Base-by-base conservation (phyloP, 176 grass and related monocot genomes). In the Carex kokanica region DNA sequence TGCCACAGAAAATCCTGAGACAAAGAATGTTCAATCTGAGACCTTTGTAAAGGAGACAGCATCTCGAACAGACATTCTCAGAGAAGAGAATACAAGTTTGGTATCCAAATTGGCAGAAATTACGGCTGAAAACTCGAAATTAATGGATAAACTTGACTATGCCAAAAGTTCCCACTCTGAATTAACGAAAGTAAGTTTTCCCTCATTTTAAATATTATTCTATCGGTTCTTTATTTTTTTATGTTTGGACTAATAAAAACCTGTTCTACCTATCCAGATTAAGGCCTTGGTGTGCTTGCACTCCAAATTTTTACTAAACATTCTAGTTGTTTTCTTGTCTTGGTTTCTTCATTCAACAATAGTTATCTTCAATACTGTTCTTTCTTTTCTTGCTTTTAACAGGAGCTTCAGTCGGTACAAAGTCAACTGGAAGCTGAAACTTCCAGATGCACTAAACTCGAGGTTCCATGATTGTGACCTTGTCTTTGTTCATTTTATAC, bases 341-440 rank as follows among this genome's bases (percentile, higher is more conserved):
- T 31, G 45, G 73, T 55, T 72, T 6, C 15, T 55, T 75, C 24
- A 0, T 55, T 6, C 24, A 55, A 54, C 14, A 74, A 27, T 53
- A 31, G 24, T 77, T 55, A 13, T 77, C 47, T 77, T 77, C 24
- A 77, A 77, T 27, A 54, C 8, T 54, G 16, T 74, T 38, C 45
- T 53, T 53, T 53, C 41, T 53, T 83, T 86, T 83, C 18, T 20
- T 85, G 53, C 70, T 89, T 84, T 82, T 36, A 79, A 80, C 88
- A 98, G 96, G 96, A 98, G 82, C 93, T 93, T 85, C 78, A 88
- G 86, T 98, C 96, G 64, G 89, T 98, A 73, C 88, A 93, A 91
- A 77, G 80, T 93, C 96, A 95, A 81, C 81, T 98, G 71, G 83
- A 83, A 17, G 84, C 93, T 24, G 96, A 98, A 83, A 92, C 91